Base-by-base conservation (phyloP, 106 monocot genomes). In the Allium sativum region DNA sequence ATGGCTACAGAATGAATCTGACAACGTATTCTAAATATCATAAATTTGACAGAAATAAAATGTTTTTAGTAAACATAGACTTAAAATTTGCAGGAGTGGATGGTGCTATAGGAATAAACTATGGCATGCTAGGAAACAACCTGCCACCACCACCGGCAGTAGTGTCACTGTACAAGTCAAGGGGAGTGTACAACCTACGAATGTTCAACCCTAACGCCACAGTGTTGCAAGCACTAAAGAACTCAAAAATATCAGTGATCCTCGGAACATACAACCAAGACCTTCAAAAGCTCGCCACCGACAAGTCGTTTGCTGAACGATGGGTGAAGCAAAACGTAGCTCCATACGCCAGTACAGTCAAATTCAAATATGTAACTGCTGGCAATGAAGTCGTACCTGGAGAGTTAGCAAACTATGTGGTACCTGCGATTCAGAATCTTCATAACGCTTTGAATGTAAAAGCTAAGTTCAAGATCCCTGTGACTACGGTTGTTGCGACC, bases 311-410 rank as follows among this genome's bases (percentile, higher is more conserved):
- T 21, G 79, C 79, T 3, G 16, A 21, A 3, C 44, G 65, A 0
- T 79, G 79, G 79, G 61, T 79, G 15, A 60, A 18, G 7, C 19
- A 46, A 67, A 73, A 73, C 21, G 50, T 78, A 19, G 42, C 56
- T 17, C 70, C 60, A 16, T 63, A 66, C 45, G 44, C 70, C 2
- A 16, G 31, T 18, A 11, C 53, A 21, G 71, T 71, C 46, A 52
- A 62, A 3, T 79, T 90, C 62, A 63, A 64, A 12, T 82, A 74
- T 67, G 76, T 91, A 20, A 60, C 72, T 55, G 83, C 75, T n/a
- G 86, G 91, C 20, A 91, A 91, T 73, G 91, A 91, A 64, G 71
- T 86, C 67, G 77, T 90, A 18, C 86, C 91, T 3, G 76, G 80
- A 7, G 62, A 75, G 13, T 65, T 62, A 3, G 70, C 77, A 7